These are phyloP conservation scores for Penicillium expansum DNA, from an alignment of 2,329 filamentous ascomycete species.

Conservation along the genomic window DNA sequence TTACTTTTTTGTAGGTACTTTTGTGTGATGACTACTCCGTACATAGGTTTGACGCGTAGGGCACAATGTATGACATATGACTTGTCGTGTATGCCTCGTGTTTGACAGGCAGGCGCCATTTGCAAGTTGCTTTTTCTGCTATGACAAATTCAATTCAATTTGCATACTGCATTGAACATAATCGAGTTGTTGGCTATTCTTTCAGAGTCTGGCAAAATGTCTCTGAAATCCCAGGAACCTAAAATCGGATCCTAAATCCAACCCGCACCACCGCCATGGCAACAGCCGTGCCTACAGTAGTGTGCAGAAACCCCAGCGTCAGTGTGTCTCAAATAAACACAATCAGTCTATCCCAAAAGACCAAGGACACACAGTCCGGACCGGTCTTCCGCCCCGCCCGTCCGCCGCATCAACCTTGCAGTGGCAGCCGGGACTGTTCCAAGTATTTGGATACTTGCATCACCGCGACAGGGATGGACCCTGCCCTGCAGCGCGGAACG, in stretches of 20 bases:
- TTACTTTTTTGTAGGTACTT: neutral
- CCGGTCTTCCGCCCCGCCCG: constrained; percentile 9
- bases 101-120: neutral
- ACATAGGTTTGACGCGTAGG: neutral
- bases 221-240: neutral
- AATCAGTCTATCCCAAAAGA: constrained; percentile 3
- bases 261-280: neutral
- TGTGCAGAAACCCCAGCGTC: constrained; percentile 9
- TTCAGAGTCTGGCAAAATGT: neutral
- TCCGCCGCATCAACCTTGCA: constrained; percentile 17
- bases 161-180: neutral
- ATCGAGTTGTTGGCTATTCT: neutral
- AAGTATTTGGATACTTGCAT: constrained; percentile 9
- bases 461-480: neutral
- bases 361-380: constrained; percentile 1
- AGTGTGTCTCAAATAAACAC: constrained; percentile 11
- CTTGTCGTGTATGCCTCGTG: neutral
- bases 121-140: neutral
- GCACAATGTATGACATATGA: neutral
- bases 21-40: neutral
- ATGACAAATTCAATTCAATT: neutral
- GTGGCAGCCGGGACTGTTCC: constrained; percentile 7
- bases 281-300: constrained; percentile 10
- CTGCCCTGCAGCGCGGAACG: constrained; percentile 12
- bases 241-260: neutral